These are phyloP conservation scores for Perkinsus chesapeaki DNA, from an alignment of 169 alveolate species.

Conservation along the genomic window DNA sequence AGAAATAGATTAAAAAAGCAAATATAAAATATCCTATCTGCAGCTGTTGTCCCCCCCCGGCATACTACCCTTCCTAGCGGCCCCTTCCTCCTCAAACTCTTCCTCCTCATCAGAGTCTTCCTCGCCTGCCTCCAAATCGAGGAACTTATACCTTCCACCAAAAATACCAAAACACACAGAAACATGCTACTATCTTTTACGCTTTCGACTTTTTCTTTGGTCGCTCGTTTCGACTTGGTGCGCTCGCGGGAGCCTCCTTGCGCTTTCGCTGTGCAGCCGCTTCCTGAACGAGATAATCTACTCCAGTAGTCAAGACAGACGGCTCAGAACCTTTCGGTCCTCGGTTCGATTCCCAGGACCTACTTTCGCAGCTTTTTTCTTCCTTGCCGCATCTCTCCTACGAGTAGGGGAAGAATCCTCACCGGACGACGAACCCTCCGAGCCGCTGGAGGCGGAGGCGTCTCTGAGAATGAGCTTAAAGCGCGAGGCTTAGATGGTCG, in stretches of 20 bases:
- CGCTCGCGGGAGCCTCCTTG: background rate
- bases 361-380: background rate
- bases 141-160: background rate
- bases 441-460: background rate
- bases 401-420: background rate
- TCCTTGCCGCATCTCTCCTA: background rate
- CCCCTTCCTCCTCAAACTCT: background rate
- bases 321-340: background rate
- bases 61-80: background rate
- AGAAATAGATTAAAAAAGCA: no score
- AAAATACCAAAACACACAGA: background rate
- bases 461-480: background rate
- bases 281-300: no score
- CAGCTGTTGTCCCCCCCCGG: background rate
- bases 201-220: background rate
- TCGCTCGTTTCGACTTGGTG: background rate
- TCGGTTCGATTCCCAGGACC: background rate
- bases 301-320: background rate
- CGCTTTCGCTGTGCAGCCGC: background rate
- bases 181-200: background rate
- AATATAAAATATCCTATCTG: no score
- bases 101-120: background rate
- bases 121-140: background rate
- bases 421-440: background rate
- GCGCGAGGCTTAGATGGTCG: no score